Conservation (phyloP, 225 moss, liverwort and hornwort species). For the Climacium dendroides region DNA sequence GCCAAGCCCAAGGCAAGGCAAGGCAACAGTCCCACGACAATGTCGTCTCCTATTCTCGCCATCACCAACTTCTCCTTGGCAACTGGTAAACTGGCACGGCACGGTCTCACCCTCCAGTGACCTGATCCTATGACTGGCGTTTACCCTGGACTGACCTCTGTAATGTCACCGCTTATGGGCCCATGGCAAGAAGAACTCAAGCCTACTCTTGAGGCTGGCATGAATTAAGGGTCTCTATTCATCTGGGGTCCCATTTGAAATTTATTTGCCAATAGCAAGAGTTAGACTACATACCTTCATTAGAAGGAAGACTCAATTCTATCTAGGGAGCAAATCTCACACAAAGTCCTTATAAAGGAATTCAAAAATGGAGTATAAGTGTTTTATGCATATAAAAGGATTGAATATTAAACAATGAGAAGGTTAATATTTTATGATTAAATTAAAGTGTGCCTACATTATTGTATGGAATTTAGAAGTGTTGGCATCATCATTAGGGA, state of each 20-base stretch:
- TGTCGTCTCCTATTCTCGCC: background rate
- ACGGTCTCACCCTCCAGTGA: background rate
- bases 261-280: background rate
- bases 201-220: background rate
- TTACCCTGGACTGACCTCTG: background rate
- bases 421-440: background rate
- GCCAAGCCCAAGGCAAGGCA: background rate
- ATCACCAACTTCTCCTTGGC: background rate
- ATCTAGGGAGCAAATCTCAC: rapidly evolving
- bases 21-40: background rate
- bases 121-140: background rate
- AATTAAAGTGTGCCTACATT: background rate
- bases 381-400: background rate
- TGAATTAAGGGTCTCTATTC: background rate
- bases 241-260: background rate
- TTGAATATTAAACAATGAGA: background rate
- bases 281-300: background rate
- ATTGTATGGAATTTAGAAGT: background rate
- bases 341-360: background rate
- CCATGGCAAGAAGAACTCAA: background rate
- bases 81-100: background rate
- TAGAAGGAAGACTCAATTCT: background rate
- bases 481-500: rapidly evolving
- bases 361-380: background rate
- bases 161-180: background rate